These are phyloP conservation scores for Schoenoplectus triqueter DNA, from an alignment of 202 grass and related monocot species.

Conservation along the genomic window DNA sequence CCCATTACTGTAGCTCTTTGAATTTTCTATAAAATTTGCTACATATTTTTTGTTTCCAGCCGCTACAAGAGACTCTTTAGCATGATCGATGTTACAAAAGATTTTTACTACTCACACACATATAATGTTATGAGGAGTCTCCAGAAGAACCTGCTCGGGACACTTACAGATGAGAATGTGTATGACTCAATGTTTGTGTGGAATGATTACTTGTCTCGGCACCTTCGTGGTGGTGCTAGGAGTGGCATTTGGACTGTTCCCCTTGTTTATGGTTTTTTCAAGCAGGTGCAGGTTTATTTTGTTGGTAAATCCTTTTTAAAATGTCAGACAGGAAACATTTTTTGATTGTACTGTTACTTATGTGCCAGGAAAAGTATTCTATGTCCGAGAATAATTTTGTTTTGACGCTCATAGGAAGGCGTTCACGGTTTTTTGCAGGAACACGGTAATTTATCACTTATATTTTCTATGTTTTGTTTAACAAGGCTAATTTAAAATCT, in stretches of 20 bases:
- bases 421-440: constrained; percentile 88
- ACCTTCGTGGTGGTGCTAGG: constrained; percentile 51
- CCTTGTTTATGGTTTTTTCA: constrained; percentile 90
- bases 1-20: not conserved
- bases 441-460: constrained; percentile 64
- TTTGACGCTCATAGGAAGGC: constrained; percentile 86
- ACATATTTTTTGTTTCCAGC: constrained; percentile 43
- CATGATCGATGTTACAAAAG: constrained; percentile 85
- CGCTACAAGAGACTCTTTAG: constrained; percentile 88
- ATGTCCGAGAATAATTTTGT: constrained; percentile 72
- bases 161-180: constrained; percentile 57
- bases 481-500: constrained; percentile 1
- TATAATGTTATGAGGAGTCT: constrained; percentile 87
- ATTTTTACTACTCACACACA: constrained; percentile 93
- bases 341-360: constrained; percentile 26
- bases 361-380: constrained; percentile 73
- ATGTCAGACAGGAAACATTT: not conserved
- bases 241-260: constrained; percentile 72
- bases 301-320: constrained; percentile 24
- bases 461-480: constrained; percentile 33
- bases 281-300: constrained; percentile 58
- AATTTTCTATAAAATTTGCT: constrained; percentile 35
- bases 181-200: constrained; percentile 96
- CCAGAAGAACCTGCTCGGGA: constrained; percentile 79
- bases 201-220: constrained; percentile 82